Percentiles rank a stretch among this genome's conserved stretches.
Evolutionary conservation across 495 filamentous ascomycete species (phyloP).

Genomic region (Penicillium bovifimosum): DNA sequence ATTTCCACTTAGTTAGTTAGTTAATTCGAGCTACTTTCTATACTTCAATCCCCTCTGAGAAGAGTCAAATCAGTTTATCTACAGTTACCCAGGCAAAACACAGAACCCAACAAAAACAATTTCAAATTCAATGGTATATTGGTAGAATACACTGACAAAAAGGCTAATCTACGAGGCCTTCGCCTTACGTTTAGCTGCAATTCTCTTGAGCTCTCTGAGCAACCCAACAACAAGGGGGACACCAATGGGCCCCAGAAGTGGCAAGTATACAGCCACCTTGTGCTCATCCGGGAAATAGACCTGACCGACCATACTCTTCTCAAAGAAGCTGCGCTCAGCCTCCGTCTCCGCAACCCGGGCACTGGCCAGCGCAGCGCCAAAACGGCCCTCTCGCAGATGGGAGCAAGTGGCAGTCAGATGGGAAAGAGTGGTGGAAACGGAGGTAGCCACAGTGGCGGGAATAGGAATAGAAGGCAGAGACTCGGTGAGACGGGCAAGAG

Average conservation of each 20-base stretch:
- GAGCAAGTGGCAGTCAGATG: constrained; percentile 74
- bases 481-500: constrained; percentile 76
- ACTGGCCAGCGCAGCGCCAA: constrained; percentile 64
- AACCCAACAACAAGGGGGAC: constrained; percentile 82
- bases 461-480: constrained; percentile 89
- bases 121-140: background rate
- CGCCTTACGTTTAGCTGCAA: constrained; percentile 37
- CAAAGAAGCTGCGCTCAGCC: constrained; percentile 93
- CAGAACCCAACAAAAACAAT: background rate
- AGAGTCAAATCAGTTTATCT: background rate
- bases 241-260: constrained; percentile 83
- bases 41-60: too few species aligned
- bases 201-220: constrained; percentile 68
- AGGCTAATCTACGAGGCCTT: constrained; percentile 6
- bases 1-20: background rate
- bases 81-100: background rate
- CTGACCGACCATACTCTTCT: constrained; percentile 98
- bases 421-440: constrained; percentile 70
- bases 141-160: constrained; percentile 8
- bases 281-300: constrained; percentile 98
- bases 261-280: constrained; percentile 95
- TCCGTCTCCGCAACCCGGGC: constrained; percentile 80
- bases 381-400: constrained; percentile 59
- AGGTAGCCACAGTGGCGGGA: constrained; percentile 75
- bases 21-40: background rate